Evolutionary conservation across 2,329 filamentous ascomycete genomes (phyloP).

Genomic region (Scopulariopsis brevicaulis): DNA sequence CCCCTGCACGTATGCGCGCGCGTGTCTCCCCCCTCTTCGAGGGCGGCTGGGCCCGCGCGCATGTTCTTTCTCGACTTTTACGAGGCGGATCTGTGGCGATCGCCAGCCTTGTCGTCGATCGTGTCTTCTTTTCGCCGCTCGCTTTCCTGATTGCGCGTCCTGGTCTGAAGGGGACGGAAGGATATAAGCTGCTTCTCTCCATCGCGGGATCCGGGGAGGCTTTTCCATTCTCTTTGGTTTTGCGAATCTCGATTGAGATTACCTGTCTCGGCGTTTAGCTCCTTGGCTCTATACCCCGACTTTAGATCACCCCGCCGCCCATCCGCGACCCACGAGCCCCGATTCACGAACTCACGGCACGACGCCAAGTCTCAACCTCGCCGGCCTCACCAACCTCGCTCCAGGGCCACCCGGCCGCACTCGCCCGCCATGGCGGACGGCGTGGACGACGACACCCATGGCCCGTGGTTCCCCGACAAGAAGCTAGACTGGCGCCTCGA

Average conservation of each 20-base stretch:
- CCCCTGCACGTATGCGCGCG: background rate
- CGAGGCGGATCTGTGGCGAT: background rate
- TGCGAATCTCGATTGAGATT: too few relatives aligned
- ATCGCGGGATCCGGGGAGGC: too few relatives aligned
- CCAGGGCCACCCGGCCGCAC: background rate
- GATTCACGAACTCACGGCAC: too few relatives aligned
- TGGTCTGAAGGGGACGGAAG: background rate
- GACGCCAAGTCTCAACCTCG: too few relatives aligned
- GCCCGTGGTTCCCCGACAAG: conserved; percentile 29
- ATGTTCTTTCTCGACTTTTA: background rate
- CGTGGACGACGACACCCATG: conserved; percentile 4
- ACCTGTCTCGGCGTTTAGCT: too few relatives aligned
- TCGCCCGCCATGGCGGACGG: conserved; percentile 1
- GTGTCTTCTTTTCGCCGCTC: background rate
- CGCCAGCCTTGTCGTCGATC: background rate
- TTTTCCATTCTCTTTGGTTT: too few relatives aligned
- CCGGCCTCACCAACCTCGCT: background rate
- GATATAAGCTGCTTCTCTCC: background rate
- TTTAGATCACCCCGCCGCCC: too few relatives aligned
- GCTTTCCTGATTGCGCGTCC: background rate
- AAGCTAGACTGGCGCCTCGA: conserved; percentile 41
- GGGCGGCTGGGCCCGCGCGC: background rate
- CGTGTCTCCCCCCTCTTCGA: background rate
- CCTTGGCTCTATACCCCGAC: too few relatives aligned
- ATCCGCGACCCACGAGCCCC: too few relatives aligned